These are phyloP conservation scores for Collybiopsis confluens DNA, from an alignment of 768 basidiomycete species.

Conservation along the genomic window DNA sequence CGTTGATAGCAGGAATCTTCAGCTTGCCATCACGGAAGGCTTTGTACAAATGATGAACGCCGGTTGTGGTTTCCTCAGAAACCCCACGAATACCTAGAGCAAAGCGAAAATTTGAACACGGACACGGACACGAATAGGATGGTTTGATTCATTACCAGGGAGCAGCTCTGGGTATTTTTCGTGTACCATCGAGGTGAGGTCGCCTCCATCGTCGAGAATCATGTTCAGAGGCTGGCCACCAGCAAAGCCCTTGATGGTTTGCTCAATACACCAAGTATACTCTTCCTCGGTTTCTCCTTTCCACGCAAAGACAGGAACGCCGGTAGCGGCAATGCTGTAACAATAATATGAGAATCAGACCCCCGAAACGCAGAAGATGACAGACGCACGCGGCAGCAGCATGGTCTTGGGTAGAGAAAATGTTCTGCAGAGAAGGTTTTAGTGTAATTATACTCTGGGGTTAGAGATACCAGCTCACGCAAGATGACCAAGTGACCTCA, in stretches of 20 bases:
- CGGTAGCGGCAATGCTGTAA: slow-evolving; percentile 89
- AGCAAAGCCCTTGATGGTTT: slow-evolving; percentile 86
- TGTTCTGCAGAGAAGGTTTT: slow-evolving; percentile 59
- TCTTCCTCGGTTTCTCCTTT: slow-evolving; percentile 99
- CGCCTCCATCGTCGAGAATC: slow-evolving; percentile 99
- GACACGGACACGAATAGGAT: slow-evolving; percentile 2
- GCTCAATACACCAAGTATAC: slow-evolving; percentile 97
- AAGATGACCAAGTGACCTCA: slow-evolving; percentile 98
- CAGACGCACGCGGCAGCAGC: slow-evolving; percentile 87
- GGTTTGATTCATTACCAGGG: slow-evolving; percentile 39
- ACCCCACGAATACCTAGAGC: slow-evolving; percentile 78
- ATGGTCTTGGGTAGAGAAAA: slow-evolving; percentile 99
- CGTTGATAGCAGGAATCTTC: slow-evolving; percentile 98
- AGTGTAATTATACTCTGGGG: background rate
- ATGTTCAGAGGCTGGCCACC: slow-evolving; percentile 86
- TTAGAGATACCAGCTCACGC: slow-evolving; percentile 47
- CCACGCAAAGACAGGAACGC: slow-evolving; percentile 98
- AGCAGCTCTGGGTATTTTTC: slow-evolving; percentile 94
- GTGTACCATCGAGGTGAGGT: slow-evolving; percentile 91
- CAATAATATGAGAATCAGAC: slow-evolving; percentile 3
- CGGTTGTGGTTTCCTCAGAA: slow-evolving; percentile 99
- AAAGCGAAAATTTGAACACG: slow-evolving; percentile 1
- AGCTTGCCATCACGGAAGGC: slow-evolving; percentile 93
- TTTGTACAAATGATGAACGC: slow-evolving; percentile 99
- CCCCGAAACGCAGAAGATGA: background rate